phyloP scores from a whole-genome alignment of 2,329 filamentous ascomycete species.

The Plectosphaerella sp. region DNA sequence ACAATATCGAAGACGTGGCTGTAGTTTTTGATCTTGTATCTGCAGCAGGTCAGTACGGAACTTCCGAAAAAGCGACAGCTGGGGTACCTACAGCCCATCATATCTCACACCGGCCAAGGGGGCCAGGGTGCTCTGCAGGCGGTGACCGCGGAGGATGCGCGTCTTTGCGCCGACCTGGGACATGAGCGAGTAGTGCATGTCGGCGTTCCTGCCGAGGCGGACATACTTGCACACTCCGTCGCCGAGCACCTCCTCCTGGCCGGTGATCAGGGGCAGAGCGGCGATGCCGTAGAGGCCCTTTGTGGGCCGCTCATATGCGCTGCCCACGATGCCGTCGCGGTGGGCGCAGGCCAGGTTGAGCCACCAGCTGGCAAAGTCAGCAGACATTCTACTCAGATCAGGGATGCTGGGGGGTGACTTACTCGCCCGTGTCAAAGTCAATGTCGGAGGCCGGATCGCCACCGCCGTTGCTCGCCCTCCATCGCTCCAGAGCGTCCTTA shows the following conservation, averaged over 20 bases:
- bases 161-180: conserved; percentile 43
- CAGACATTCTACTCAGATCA: too few species aligned
- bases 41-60: conserved; percentile 14
- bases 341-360: conserved; percentile 50
- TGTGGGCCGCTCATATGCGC: conserved; percentile 37
- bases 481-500: conserved; percentile 24
- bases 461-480: conserved; percentile 25
- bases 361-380: conserved; percentile 45
- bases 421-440: conserved; percentile 45
- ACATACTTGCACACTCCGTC: conserved; percentile 35
- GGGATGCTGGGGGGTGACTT: conserved; percentile 17
- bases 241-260: conserved; percentile 39
- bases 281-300: conserved; percentile 39
- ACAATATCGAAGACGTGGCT: conserved; percentile 34
- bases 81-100: conserved; percentile 48
- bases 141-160: conserved; percentile 47
- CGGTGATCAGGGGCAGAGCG: conserved; percentile 46
- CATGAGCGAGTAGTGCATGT: conserved; percentile 46
- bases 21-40: conserved; percentile 46
- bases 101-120: conserved; percentile 50
- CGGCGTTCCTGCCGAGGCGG: conserved; percentile 33
- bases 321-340: conserved; percentile 49
- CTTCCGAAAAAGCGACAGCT: neutral
- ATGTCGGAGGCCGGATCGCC: conserved; percentile 29
- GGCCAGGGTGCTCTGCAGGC: conserved; percentile 45